Base-by-base conservation (phyloP, 371 early-diverging fungal genomes). In the Mortierella polycephala region DNA sequence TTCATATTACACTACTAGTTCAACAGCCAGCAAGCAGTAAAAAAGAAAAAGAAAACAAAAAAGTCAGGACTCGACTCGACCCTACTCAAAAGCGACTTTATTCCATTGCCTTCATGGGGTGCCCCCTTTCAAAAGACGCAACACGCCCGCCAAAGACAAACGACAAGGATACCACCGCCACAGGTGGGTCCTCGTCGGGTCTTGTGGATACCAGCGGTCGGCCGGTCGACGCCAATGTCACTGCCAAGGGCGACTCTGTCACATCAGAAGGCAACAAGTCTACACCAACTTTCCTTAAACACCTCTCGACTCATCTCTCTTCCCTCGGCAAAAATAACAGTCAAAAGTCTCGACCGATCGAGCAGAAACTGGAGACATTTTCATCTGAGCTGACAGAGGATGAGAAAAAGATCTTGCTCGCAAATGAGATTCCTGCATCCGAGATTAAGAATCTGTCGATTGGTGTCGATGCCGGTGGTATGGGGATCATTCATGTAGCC, bases 391-490 rank as follows among this genome's bases (percentile, higher is more conserved):
- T 72, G 46, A 62, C 72, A 0, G 63, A 64, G 40, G 73, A 64
- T 3, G 73, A 79, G 39, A 54, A 53, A 40, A 54, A 64, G 58
- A 23, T 65, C 8, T 62, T 72, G 12, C 47, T 79, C 10, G 52
- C 14, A 4, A 72, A 72, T 47, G 73, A 68, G 62, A 79, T 79
- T 21, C 79, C 73, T 6, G 55, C 73, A 40, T 23, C 56, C 8
- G 79, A 79, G 66, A 79, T 79, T 56, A 53, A 69, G 41, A 62
- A 66, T 5, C 41, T 79, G 12, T 66, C 79, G 2, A 79, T 72
- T 21, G 79, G 79, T 21, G 69, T 72, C 10, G 79, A 79, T 30
- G 65, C 69, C 7, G 79, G 79, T 5, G 79, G 79, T 5, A 79
- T 79, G 79, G 79, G 73, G 12, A 56, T 66, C 18, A 72, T 79